phyloP scores from a whole-genome alignment of 805 yeast species.

The Metschnikowia colocasiae region DNA sequence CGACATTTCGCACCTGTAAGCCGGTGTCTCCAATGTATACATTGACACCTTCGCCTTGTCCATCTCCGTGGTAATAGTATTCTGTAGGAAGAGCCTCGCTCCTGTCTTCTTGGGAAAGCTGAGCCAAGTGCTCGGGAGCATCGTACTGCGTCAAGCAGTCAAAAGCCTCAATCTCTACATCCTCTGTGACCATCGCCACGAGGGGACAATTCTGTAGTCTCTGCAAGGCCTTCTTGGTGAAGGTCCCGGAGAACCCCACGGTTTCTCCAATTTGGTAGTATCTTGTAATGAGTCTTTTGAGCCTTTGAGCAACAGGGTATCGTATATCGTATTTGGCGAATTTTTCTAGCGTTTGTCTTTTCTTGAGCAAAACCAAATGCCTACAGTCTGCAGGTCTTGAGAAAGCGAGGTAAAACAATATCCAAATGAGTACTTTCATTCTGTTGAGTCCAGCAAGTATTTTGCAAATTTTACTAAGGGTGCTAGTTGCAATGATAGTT shows the following conservation, averaged over 20 bases:
- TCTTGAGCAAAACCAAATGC: constrained; percentile 52
- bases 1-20: constrained; percentile 10
- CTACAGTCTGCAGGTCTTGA: constrained; percentile 4
- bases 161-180: constrained; percentile 55
- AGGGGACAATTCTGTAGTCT: constrained; percentile 54
- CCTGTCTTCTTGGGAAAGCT: constrained; percentile 47
- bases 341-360: constrained; percentile 45
- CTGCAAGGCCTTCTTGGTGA: constrained; percentile 45
- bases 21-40: constrained; percentile 21
- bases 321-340: constrained; percentile 45
- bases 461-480: background rate
- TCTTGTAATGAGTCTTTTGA: constrained; percentile 45
- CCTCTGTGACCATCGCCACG: constrained; percentile 68
- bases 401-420: constrained; percentile 4
- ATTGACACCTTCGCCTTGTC: constrained; percentile 39
- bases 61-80: constrained; percentile 46
- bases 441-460: background rate
- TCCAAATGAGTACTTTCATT: background rate
- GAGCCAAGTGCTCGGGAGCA: constrained; percentile 64
- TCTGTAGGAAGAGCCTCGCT: constrained; percentile 24
- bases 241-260: constrained; percentile 65
- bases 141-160: constrained; percentile 40
- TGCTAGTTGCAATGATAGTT: background rate
- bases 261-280: constrained; percentile 66
- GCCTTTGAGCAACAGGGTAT: constrained; percentile 35